A percentile compares a stretch with the other conserved stretches of the same genome.
Evolutionary conservation across 164 flowering plant species (phyloP).

Genomic region (Euptelea pleiosperma): DNA sequence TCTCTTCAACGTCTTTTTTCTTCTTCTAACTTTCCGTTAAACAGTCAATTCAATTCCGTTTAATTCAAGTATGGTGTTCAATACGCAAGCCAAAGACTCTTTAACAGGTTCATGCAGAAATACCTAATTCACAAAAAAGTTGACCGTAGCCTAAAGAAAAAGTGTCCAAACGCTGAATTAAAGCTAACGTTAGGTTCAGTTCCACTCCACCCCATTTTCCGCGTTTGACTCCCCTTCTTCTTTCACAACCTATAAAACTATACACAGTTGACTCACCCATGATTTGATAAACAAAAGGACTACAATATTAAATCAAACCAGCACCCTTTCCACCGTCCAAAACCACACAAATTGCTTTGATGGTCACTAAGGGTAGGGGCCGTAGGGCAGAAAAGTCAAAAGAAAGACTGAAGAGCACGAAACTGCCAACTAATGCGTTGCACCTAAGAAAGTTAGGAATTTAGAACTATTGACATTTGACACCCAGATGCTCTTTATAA

Average conservation of each 20-base stretch:
- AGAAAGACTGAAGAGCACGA: conserved; percentile 1
- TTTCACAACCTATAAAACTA: too few relatives aligned
- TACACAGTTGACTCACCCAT: too few relatives aligned
- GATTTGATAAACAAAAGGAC: too few relatives aligned
- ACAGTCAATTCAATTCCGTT: too few relatives aligned
- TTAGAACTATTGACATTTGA: too few relatives aligned
- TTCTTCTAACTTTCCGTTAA: too few relatives aligned
- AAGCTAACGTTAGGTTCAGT: conserved; percentile 8
- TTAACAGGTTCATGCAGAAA: conserved; percentile 4
- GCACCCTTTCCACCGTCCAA: too few relatives aligned
- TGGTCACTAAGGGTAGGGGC: too few relatives aligned
- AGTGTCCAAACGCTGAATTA: neutral
- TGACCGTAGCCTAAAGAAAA: neutral
- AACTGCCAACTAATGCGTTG: conserved; percentile 11
- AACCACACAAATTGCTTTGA: neutral
- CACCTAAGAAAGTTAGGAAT: conserved; percentile 10
- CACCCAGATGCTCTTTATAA: neutral
- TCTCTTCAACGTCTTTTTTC: too few relatives aligned
- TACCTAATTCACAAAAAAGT: conserved; percentile 9
- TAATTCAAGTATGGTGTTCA: too few relatives aligned
- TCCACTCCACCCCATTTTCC: conserved; percentile 3
- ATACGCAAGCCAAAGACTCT: too few relatives aligned
- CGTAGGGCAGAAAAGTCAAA: conserved; percentile 11
- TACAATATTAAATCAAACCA: too few relatives aligned
- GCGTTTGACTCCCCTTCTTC: conserved; percentile 10